Conservation (phyloP, 2,329 filamentous ascomycete genomes). For the Botrytis aclada region DNA sequence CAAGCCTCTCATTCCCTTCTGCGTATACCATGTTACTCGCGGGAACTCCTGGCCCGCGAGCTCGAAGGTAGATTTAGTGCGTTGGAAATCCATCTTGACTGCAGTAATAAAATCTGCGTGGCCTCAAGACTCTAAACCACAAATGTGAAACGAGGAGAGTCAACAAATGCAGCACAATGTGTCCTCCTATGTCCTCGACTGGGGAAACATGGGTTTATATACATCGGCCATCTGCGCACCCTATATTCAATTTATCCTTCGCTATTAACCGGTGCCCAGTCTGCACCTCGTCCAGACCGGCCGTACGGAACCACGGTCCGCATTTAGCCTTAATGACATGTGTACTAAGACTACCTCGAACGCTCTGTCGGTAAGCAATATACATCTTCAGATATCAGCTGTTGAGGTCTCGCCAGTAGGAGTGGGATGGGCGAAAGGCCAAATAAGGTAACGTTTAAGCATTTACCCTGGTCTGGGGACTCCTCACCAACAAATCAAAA, state of each 20-base stretch:
- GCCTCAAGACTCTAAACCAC: neutral
- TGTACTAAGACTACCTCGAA: neutral
- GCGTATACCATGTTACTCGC: slow-evolving; percentile 49
- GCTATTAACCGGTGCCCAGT: slow-evolving; percentile 3
- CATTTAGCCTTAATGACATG: neutral
- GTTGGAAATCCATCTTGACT: slow-evolving; percentile 22
- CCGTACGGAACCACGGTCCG: slow-evolving; percentile 12
- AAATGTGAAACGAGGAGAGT: neutral
- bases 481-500: neutral
- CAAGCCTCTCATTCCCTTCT: slow-evolving; percentile 54
- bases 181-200: neutral
- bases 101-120: neutral
- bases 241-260: neutral
- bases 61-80: slow-evolving; percentile 33
- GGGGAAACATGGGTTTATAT: neutral
- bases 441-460: neutral
- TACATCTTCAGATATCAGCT: neutral
- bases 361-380: slow-evolving; percentile 10
- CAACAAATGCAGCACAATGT: neutral
- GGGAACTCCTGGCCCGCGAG: slow-evolving; percentile 35
- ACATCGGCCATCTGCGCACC: neutral
- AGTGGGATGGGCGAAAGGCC: neutral
- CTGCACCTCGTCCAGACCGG: slow-evolving; percentile 1
- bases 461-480: slow-evolving; percentile 1
- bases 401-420: neutral